These are phyloP conservation scores for Cinnamomum micranthum DNA, from an alignment of 164 flowering plant genomes.

Conservation along the genomic window DNA sequence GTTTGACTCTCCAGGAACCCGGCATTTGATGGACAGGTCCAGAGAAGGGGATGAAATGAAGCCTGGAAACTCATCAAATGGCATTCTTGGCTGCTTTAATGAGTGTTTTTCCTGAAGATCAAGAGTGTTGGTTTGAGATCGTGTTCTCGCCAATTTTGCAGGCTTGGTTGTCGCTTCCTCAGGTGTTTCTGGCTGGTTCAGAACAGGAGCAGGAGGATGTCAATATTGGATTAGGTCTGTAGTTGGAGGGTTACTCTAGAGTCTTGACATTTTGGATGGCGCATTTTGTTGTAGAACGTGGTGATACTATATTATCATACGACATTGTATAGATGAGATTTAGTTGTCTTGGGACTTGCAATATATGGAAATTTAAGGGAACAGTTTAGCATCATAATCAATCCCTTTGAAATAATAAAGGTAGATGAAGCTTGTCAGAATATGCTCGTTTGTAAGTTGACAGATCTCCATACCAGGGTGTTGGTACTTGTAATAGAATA, in stretches of 20 bases:
- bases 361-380: not conserved
- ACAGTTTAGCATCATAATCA: not conserved
- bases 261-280: not conserved
- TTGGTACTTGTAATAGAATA: too few species aligned
- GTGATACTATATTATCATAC: not conserved
- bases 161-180: not conserved
- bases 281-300: not conserved
- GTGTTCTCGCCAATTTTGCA: not conserved
- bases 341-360: not conserved
- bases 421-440: not conserved
- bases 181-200: not conserved
- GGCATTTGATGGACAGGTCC: conserved; percentile 15
- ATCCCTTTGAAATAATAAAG: not conserved
- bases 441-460: too few species aligned
- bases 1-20: conserved; percentile 23
- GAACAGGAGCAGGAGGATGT: not conserved
- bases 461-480: too few species aligned
- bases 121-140: not conserved
- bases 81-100: conserved; percentile 14
- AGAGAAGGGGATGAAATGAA: conserved; percentile 10
- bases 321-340: not conserved
- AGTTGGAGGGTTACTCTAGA: not conserved
- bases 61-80: conserved; percentile 10
- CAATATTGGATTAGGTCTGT: not conserved
- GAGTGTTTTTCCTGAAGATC: conserved; percentile 13